Conservation (phyloP, 345 rosid species). For the Salix dunnii region DNA sequence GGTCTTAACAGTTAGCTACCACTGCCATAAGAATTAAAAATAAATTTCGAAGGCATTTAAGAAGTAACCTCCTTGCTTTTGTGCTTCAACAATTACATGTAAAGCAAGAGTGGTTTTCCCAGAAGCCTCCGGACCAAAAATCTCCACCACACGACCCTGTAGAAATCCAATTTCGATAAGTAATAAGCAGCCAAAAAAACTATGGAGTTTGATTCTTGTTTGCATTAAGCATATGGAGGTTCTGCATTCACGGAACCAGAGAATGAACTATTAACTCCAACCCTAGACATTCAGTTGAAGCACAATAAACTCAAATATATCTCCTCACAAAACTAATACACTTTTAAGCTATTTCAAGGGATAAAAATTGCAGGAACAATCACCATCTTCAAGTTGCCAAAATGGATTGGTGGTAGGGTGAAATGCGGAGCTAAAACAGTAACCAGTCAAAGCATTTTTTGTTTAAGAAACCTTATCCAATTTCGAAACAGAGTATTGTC, state of each 20-base stretch:
- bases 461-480: neutral
- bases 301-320: neutral
- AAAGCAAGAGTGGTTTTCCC: conserved; percentile 97
- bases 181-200: conserved; percentile 17
- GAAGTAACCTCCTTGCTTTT: conserved; percentile 83
- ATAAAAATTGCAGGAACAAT: neutral
- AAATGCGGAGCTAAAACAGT: neutral
- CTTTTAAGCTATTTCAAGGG: neutral
- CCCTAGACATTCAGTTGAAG: neutral
- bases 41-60: neutral
- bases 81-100: conserved; percentile 97
- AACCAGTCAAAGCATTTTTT: neutral
- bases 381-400: neutral
- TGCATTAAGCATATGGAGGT: neutral
- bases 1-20: neutral
- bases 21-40: neutral
- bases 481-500: neutral
- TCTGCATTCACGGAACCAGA: neutral
- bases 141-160: conserved; percentile 97
- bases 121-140: conserved; percentile 99
- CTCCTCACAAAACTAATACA: neutral
- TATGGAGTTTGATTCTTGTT: neutral
- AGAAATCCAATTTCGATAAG: conserved; percentile 9
- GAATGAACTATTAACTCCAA: neutral
- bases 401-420: neutral